phyloP scores from a whole-genome alignment of 495 filamentous ascomycete genomes.

The Darksidea phi region DNA sequence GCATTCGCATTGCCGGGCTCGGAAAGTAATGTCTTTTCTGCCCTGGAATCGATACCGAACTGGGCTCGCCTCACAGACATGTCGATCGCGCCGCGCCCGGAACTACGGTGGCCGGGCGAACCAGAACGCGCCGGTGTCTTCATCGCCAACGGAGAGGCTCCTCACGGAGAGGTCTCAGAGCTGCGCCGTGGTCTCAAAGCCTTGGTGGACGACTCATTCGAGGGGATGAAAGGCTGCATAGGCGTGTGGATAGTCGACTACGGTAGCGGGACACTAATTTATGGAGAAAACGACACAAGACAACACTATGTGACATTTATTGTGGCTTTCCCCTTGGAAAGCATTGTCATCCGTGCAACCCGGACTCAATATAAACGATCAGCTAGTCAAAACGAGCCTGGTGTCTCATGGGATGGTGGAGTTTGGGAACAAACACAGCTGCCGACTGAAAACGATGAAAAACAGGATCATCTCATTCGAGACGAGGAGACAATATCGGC shows the following conservation, averaged over 20 bases:
- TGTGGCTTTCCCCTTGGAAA: conserved; percentile 20
- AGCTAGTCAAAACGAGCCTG: too few species aligned
- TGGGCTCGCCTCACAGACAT: conserved; percentile 83
- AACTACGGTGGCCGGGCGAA: conserved; percentile 2
- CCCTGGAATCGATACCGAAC: conserved; percentile 66
- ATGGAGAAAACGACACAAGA: neutral
- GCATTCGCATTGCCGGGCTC: neutral
- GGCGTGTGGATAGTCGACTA: conserved; percentile 36
- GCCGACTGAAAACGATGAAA: conserved; percentile 7
- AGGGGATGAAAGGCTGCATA: conserved; percentile 21
- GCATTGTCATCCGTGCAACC: conserved; percentile 7
- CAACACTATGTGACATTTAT: conserved; percentile 17
- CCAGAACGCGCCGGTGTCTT: conserved; percentile 32
- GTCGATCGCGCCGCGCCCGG: conserved; percentile 42
- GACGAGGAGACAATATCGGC: conserved; percentile 35
- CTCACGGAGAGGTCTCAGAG: conserved; percentile 41
- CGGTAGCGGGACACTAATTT: neutral
- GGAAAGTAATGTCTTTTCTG: conserved; percentile 41
- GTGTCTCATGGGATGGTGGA: conserved; percentile 6
- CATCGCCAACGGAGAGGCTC: conserved; percentile 39
- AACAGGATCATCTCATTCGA: conserved; percentile 26
- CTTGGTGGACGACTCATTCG: conserved; percentile 11
- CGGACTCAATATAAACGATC: neutral
- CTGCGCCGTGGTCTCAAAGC: conserved; percentile 38
- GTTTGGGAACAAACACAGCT: conserved; percentile 10